Evolutionary conservation across 108 stramenopile species (phyloP), one percentile per base, ranked within the genome.

Genomic region (Cyclotella atomus): DNA sequence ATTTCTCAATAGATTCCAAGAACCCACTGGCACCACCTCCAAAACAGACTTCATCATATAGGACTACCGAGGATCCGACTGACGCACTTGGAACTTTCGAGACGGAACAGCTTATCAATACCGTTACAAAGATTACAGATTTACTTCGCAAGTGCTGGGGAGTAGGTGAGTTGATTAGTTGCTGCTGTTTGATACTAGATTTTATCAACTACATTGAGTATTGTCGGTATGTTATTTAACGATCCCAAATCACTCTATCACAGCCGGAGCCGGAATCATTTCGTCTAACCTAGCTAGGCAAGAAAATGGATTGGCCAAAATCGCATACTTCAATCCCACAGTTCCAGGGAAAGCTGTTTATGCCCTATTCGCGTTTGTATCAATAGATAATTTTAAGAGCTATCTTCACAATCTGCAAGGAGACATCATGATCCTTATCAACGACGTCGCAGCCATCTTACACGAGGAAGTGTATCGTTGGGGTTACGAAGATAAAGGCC

Each of bases 61-160:
- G 28, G 0, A 3, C 28, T 25, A 52, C 55, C 36, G 78, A 71
- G n/a, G 68, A 79, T 10, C 65, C 53, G 20, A 52, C 68, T 19
- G 76, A 83, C 29, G 62, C 80, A 21, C 79, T 90, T n/a, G 90
- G 91, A 35, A 89, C 85, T 21, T 95, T 92, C 75, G 98, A 99
- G 84, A 97, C 98, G 5, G 94, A 94, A 35, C 87, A 95, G 59
- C 90, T 99, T 14, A 85, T 96, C 53, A 88, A 85, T 50, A 92
- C 98, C 0, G 91, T 99, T 30, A 77, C 88, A 7, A 97, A 95
- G 75, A 98, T 98, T 75, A 90, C 97, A 10, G 93, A 93, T 75
- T 76, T 99, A 24, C 80, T 99, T 12, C 83, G 95, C 65, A 94
- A 97, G 54, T 97, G 98, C 52, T 99, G 97, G 91, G 98, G 98